A percentile compares a stretch with the other conserved stretches of the same genome.
phyloP scores from a whole-genome alignment of 495 filamentous ascomycete species.

The Annulohypoxylon moriforme region DNA sequence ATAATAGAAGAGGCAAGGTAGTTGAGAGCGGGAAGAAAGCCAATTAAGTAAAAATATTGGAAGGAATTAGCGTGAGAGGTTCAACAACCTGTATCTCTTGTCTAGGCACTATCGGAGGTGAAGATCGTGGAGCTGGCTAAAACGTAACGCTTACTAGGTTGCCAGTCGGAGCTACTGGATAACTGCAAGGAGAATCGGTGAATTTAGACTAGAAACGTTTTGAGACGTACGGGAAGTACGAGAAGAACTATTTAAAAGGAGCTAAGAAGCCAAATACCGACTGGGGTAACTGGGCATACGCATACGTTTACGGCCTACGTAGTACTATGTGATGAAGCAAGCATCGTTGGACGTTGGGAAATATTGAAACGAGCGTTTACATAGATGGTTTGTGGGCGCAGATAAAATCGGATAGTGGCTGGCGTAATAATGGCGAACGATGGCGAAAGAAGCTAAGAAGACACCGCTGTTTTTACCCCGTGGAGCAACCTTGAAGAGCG shows the following conservation, averaged over 20 bases:
- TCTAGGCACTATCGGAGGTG: constrained; percentile 29
- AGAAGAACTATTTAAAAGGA: constrained; percentile 16
- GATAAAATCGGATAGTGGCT: constrained; percentile 37
- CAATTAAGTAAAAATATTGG: constrained; percentile 18
- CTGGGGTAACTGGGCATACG: constrained; percentile 8
- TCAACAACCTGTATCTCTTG: constrained; percentile 21
- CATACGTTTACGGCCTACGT: constrained; percentile 6
- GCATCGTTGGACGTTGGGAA: constrained; percentile 1
- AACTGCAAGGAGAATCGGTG: constrained; percentile 6
- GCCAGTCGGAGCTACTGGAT: constrained; percentile 13
- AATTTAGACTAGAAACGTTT: background rate
- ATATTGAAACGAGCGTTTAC: constrained; percentile 1
- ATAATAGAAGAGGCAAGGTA: constrained; percentile 15
- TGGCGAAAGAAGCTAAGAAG: constrained; percentile 44
- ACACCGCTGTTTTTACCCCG: constrained; percentile 36
- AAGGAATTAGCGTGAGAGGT: constrained; percentile 13
- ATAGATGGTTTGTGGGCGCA: constrained; percentile 23
- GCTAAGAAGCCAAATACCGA: constrained; percentile 15
- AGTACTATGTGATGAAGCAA: constrained; percentile 3
- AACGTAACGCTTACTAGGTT: constrained; percentile 27
- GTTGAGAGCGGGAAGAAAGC: constrained; percentile 21
- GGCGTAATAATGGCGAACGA: constrained; percentile 43
- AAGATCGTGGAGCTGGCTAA: constrained; percentile 46
- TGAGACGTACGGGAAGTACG: background rate
- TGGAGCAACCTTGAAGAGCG: constrained; percentile 31